Conservation (phyloP, 2,329 filamentous ascomycete species). For the Neopestalotiopsis sp. region DNA sequence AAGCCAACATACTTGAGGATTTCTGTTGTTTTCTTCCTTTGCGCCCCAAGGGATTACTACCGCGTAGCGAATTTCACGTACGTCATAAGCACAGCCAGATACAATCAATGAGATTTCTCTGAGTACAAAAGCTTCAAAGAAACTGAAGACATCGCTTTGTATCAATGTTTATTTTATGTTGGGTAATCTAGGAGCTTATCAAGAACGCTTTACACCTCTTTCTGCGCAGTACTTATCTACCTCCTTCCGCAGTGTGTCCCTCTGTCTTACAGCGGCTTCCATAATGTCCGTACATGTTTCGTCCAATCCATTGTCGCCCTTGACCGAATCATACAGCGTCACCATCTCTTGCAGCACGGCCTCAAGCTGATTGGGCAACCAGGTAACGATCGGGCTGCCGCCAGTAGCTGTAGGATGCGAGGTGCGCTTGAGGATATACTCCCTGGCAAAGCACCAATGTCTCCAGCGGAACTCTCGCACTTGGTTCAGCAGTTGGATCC, state of each 20-base stretch:
- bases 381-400: conserved; percentile 82
- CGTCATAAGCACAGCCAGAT: no score
- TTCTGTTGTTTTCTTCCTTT: no score
- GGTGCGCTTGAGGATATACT: conserved; percentile 83
- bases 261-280: conserved; percentile 67
- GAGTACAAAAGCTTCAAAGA: no score
- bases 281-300: conserved; percentile 64
- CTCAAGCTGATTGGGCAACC: conserved; percentile 81
- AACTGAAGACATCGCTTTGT: no score
- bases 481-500: conserved; percentile 71
- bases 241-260: conserved; percentile 71
- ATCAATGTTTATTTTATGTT: background rate
- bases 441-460: conserved; percentile 84
- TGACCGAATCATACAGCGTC: conserved; percentile 55
- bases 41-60: no score
- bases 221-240: conserved; percentile 76
- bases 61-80: no score
- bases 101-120: no score
- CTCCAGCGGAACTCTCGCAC: conserved; percentile 83
- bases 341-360: conserved; percentile 76
- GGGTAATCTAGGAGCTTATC: background rate
- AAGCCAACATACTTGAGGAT: no score
- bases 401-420: conserved; percentile 79
- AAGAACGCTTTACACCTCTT: conserved; percentile 41
- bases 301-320: conserved; percentile 47